These are phyloP conservation scores for Musa schizocarpa DNA, from an alignment of 176 grass and related monocot species.

Conservation along the genomic window DNA sequence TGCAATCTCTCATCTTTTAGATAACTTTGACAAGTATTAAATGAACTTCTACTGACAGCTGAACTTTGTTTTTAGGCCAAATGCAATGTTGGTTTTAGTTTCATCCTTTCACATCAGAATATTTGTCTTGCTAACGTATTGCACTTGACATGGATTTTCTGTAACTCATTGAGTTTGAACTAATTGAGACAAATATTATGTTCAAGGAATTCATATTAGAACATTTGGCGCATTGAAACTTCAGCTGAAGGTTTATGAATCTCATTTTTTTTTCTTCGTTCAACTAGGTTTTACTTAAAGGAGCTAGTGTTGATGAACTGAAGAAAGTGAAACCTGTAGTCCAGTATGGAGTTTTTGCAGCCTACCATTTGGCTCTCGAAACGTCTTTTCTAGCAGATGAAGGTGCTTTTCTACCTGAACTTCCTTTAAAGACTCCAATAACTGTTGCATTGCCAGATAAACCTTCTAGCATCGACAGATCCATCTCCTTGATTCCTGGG, in stretches of 20 bases:
- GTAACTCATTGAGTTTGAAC: background rate
- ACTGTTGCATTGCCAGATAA: slow-evolving; percentile 72
- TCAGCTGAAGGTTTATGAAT: background rate
- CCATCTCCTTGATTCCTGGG: slow-evolving; percentile 60
- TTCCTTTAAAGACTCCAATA: slow-evolving; percentile 61
- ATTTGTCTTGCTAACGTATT: background rate
- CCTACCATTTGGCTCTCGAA: slow-evolving; percentile 90
- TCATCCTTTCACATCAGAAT: background rate
- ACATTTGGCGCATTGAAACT: background rate
- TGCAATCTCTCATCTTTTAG: background rate
- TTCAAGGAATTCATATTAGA: background rate
- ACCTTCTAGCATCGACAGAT: slow-evolving; percentile 45
- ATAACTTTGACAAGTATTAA: no score
- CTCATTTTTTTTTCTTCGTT: slow-evolving; percentile 18
- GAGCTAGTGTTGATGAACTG: slow-evolving; percentile 60
- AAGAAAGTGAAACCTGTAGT: slow-evolving; percentile 97
- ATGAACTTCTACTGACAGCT: no score
- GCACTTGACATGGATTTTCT: background rate
- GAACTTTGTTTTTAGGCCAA: background rate
- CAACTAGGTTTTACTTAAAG: slow-evolving; percentile 79
- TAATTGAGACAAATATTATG: background rate
- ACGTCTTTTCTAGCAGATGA: slow-evolving; percentile 99
- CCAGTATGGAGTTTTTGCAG: slow-evolving; percentile 89
- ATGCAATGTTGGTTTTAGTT: background rate
- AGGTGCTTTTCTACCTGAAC: slow-evolving; percentile 66